Percentiles rank a stretch among this genome's conserved stretches.
Evolutionary conservation across 75 land plant species (phyloP).

Genomic region (Cunninghamia lanceolata): DNA sequence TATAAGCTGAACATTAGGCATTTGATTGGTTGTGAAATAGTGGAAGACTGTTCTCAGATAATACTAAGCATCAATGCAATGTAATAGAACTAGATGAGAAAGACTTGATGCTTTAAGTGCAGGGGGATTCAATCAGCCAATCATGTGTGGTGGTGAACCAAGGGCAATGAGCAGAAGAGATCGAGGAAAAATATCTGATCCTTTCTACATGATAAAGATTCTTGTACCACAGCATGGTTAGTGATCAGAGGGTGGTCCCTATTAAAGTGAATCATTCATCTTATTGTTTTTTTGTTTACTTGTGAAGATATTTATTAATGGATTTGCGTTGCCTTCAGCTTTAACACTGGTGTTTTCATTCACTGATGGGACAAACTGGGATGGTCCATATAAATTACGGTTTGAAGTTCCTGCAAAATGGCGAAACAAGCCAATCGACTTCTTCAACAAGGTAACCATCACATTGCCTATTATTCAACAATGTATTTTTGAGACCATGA

Average conservation of each 20-base stretch:
- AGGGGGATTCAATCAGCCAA: constrained; percentile 97
- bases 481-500: background rate
- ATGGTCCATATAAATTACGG: constrained; percentile 83
- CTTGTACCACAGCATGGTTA: constrained; percentile 78
- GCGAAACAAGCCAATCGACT: constrained; percentile 57
- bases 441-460: constrained; percentile 74
- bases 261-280: background rate
- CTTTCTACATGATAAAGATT: constrained; percentile 74
- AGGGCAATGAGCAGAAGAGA: constrained; percentile 67
- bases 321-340: constrained; percentile 42
- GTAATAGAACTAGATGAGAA: background rate
- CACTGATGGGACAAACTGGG: constrained; percentile 89
- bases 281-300: background rate
- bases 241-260: constrained; percentile 2
- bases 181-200: constrained; percentile 66
- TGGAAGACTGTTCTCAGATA: background rate
- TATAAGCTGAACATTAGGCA: background rate
- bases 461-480: background rate
- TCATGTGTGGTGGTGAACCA: constrained; percentile 97
- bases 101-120: constrained; percentile 12
- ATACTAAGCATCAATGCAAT: background rate
- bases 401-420: constrained; percentile 61
- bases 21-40: background rate
- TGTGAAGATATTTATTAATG: background rate
- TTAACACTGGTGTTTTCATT: constrained; percentile 77